Conservation (phyloP, 495 filamentous ascomycete genomes). For the Terfezia boudieri region DNA sequence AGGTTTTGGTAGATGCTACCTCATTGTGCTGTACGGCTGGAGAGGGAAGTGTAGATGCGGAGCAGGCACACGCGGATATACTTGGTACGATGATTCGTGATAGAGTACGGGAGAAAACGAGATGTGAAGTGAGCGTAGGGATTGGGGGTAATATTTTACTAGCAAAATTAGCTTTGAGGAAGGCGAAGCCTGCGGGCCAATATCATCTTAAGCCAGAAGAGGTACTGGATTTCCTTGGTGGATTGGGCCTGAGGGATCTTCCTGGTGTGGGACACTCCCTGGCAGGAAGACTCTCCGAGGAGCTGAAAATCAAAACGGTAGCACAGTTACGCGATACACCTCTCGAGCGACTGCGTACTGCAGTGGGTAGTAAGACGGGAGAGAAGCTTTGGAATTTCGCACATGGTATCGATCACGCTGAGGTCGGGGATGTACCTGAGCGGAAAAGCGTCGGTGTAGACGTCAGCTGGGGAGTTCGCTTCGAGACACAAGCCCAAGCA, state of each 20-base stretch:
- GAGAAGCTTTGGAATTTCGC: slow-evolving; percentile 80
- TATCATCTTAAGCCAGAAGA: slow-evolving; percentile 65
- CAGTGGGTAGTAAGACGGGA: slow-evolving; percentile 76
- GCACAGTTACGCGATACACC: slow-evolving; percentile 55
- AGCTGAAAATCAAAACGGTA: slow-evolving; percentile 52
- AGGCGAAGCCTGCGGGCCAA: slow-evolving; percentile 87
- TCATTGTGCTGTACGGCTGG: slow-evolving; percentile 31
- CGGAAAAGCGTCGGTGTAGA: slow-evolving; percentile 89
- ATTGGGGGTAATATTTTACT: slow-evolving; percentile 80
- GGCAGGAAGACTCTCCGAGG: slow-evolving; percentile 60
- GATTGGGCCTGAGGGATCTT: slow-evolving; percentile 51
- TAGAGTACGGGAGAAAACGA: slow-evolving; percentile 46
- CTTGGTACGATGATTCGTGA: slow-evolving; percentile 46
- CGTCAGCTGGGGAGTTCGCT: slow-evolving; percentile 95
- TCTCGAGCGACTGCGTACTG: slow-evolving; percentile 46
- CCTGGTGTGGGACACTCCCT: slow-evolving; percentile 80
- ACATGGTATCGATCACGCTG: slow-evolving; percentile 63
- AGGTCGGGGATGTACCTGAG: slow-evolving; percentile 58
- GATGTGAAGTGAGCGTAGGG: slow-evolving; percentile 78
- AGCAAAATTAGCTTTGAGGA: slow-evolving; percentile 73
- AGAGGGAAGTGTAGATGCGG: slow-evolving; percentile 49
- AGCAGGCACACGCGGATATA: slow-evolving; percentile 59
- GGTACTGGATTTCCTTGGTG: slow-evolving; percentile 49
- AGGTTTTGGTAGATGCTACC: slow-evolving; percentile 30
- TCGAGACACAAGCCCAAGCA: slow-evolving; percentile 67